Percentiles rank a stretch among this genome's conserved stretches.
phyloP scores from a whole-genome alignment of 306 rosid genomes.

The Cucurbita ficifolia region DNA sequence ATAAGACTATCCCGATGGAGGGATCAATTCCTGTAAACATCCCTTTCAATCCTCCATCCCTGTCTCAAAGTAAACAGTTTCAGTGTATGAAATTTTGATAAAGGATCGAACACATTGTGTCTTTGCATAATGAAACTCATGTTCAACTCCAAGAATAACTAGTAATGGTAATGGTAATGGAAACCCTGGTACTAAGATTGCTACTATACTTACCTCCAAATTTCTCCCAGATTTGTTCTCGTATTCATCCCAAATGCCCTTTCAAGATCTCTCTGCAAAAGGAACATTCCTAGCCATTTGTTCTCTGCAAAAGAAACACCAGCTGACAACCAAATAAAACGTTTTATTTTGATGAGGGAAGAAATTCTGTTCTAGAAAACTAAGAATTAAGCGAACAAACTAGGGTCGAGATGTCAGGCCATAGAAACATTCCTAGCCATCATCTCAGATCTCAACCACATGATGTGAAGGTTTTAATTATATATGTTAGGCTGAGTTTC shows the following conservation, averaged over 20 bases:
- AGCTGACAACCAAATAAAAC: neutral
- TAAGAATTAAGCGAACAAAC: neutral
- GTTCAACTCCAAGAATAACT: neutral
- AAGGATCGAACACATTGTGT: too few species aligned
- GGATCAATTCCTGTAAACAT: conserved; percentile 83
- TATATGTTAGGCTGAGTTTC: neutral
- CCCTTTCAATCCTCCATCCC: conserved; percentile 82
- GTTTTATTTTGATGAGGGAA: neutral
- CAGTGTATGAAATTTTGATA: neutral
- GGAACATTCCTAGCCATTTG: neutral
- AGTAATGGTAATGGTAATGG: neutral
- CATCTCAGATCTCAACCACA: neutral
- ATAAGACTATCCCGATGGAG: conserved; percentile 84
- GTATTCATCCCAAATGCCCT: conserved; percentile 76
- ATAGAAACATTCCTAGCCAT: neutral
- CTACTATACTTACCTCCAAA: conserved; percentile 47
- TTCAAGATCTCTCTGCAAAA: conserved; percentile 45
- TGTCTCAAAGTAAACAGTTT: conserved; percentile 16
- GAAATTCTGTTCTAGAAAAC: neutral
- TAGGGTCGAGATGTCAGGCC: neutral
- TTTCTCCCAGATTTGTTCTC: conserved; percentile 59
- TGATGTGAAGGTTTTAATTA: neutral
- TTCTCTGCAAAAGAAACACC: neutral
- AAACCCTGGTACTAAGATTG: neutral
- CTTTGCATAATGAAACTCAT: neutral